Conservation (phyloP, 306 rosid genomes). For the Carpinus viminea region DNA sequence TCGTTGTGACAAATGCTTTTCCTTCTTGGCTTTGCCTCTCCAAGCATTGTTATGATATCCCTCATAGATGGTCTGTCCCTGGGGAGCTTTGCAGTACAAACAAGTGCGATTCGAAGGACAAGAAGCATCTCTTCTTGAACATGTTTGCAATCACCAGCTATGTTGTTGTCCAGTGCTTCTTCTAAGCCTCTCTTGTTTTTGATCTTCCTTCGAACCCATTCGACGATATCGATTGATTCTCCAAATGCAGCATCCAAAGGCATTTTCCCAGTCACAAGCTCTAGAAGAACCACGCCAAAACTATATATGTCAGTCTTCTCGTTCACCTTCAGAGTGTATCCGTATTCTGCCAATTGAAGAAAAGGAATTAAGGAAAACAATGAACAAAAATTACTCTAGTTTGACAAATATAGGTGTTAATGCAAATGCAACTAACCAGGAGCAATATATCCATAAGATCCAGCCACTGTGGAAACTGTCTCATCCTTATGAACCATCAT, state of each 20-base stretch:
- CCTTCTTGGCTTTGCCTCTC: conserved; percentile 90
- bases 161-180: conserved; percentile 60
- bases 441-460: conserved; percentile 94
- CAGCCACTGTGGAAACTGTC: conserved; percentile 84
- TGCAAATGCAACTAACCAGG: conserved; percentile 56
- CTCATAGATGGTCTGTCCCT: conserved; percentile 87
- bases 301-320: conserved; percentile 87
- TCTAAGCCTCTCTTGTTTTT: conserved; percentile 42
- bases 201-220: conserved; percentile 60
- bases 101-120: conserved; percentile 76
- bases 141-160: conserved; percentile 71
- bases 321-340: conserved; percentile 79
- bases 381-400: background rate
- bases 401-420: background rate
- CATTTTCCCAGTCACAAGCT: conserved; percentile 72
- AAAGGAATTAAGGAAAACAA: background rate
- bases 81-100: conserved; percentile 76
- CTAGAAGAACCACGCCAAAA: conserved; percentile 80
- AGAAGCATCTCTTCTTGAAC: conserved; percentile 90
- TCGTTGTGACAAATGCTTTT: conserved; percentile 60
- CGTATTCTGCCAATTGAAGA: conserved; percentile 57
- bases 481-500: conserved; percentile 77
- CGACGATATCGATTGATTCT: conserved; percentile 58
- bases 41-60: conserved; percentile 77
- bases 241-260: conserved; percentile 62